These are phyloP conservation scores for Elsinoe ampelina DNA, from an alignment of 2,329 filamentous ascomycete species.

Conservation along the genomic window DNA sequence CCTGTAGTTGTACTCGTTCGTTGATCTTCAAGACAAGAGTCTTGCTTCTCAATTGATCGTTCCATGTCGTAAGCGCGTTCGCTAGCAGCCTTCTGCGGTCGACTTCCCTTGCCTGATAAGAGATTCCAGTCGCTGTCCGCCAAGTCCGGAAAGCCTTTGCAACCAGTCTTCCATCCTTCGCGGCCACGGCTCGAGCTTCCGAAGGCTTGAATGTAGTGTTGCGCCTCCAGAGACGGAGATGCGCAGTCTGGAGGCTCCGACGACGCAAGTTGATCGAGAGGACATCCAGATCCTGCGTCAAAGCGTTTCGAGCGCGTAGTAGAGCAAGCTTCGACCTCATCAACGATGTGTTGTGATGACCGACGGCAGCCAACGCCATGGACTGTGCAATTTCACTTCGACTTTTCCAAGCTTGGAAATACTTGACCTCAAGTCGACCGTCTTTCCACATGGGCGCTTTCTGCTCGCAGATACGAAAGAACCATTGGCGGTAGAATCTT, in stretches of 20 bases:
- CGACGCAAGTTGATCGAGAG: neutral
- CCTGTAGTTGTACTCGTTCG: constrained; percentile 46
- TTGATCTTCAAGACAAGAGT: constrained; percentile 45
- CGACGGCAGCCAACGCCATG: neutral
- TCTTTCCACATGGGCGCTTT: constrained; percentile 28
- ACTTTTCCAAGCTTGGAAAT: neutral
- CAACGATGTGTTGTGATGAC: neutral
- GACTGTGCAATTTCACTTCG: neutral
- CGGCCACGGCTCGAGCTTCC: neutral
- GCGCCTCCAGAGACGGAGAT: neutral
- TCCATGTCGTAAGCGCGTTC: constrained; percentile 54
- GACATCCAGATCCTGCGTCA: neutral
- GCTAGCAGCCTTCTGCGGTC: constrained; percentile 45
- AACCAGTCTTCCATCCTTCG: constrained; percentile 19
- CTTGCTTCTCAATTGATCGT: constrained; percentile 48
- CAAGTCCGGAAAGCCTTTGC: constrained; percentile 42
- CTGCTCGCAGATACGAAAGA: constrained; percentile 29
- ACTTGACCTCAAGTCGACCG: constrained; percentile 20
- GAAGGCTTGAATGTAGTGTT: neutral
- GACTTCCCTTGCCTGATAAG: constrained; percentile 39
- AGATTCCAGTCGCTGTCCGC: constrained; percentile 31
- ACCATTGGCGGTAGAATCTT: constrained; percentile 27
- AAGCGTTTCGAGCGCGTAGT: neutral
- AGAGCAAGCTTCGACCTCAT: neutral
- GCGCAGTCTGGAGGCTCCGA: neutral